These are phyloP conservation scores for Xerocomus brunneocitrinus DNA, from an alignment of 768 basidiomycete genomes.

Conservation along the genomic window DNA sequence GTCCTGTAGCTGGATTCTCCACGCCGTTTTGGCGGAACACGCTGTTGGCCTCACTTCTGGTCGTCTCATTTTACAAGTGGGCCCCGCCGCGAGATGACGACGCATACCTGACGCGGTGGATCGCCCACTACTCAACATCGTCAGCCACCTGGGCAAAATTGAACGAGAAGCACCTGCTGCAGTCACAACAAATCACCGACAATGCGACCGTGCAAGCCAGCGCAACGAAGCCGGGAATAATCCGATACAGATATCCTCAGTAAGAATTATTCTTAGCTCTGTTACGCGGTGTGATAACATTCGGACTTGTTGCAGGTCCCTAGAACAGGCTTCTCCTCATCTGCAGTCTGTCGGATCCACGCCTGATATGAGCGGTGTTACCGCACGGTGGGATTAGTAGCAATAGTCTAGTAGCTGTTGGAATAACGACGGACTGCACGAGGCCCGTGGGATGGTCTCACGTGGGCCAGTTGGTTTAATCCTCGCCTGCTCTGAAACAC, in stretches of 20 bases:
- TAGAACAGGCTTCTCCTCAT: constrained; percentile 61
- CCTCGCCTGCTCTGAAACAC: background rate
- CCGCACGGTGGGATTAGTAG: constrained; percentile 29
- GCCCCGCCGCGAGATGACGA: constrained; percentile 60
- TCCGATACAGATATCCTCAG: constrained; percentile 72
- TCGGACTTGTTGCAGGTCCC: constrained; percentile 35
- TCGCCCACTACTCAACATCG: constrained; percentile 53
- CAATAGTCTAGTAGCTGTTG: background rate
- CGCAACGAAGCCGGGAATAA: constrained; percentile 43
- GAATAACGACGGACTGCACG: background rate
- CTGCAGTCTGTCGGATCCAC: constrained; percentile 51
- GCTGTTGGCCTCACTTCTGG: constrained; percentile 45
- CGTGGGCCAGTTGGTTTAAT: constrained; percentile 19
- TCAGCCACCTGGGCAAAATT: constrained; percentile 49
- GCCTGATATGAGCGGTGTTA: constrained; percentile 33
- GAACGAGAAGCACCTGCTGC: constrained; percentile 53
- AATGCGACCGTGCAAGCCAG: constrained; percentile 39
- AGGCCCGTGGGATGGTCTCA: constrained; percentile 12
- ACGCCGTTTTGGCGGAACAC: constrained; percentile 67
- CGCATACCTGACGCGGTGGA: constrained; percentile 61
- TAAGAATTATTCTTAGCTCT: constrained; percentile 37
- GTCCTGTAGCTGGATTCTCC: constrained; percentile 44
- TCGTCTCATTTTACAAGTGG: constrained; percentile 59
- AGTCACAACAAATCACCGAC: constrained; percentile 38
- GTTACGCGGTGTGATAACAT: constrained; percentile 1